phyloP scores from a whole-genome alignment of 176 grass and related monocot species.

The Musa acuminata region DNA sequence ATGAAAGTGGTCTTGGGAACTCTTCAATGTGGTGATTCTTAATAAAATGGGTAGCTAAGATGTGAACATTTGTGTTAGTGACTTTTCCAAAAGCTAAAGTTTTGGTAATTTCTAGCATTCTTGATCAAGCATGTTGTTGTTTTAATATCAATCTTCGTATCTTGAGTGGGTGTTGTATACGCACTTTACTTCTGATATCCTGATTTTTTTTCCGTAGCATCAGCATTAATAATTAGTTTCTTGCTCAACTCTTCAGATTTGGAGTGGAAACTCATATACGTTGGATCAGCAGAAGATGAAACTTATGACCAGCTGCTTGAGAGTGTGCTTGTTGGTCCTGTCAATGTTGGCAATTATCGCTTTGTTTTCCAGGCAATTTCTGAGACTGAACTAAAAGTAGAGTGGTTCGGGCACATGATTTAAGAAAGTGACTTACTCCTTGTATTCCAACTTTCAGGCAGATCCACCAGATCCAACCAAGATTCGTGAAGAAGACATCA shows the following conservation, averaged over 20 bases:
- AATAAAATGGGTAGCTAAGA: too few relatives aligned
- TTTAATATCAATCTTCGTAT: not conserved
- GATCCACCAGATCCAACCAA: constrained; percentile 88
- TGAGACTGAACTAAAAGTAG: not conserved
- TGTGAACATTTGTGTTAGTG: too few relatives aligned
- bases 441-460: constrained; percentile 40
- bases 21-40: too few relatives aligned
- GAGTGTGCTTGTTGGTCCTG: constrained; percentile 89
- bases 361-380: constrained; percentile 74
- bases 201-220: not conserved
- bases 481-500: constrained; percentile 95
- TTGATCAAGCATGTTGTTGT: too few relatives aligned
- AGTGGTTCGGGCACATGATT: not conserved
- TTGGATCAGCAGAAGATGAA: constrained; percentile 97
- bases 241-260: constrained; percentile 37
- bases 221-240: not conserved
- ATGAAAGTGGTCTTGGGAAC: too few relatives aligned
- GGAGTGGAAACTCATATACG: constrained; percentile 97
- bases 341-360: constrained; percentile 95
- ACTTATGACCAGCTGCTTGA: constrained; percentile 93
- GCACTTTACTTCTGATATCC: not conserved
- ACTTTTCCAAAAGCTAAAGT: too few relatives aligned
- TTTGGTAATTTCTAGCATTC: too few relatives aligned
- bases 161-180: too few relatives aligned
- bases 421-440: not conserved